Percentiles rank a stretch among this genome's conserved stretches.
These are phyloP conservation scores for Sphagnum contortum DNA, from an alignment of 225 moss, liverwort and hornwort species.

Conservation along the genomic window DNA sequence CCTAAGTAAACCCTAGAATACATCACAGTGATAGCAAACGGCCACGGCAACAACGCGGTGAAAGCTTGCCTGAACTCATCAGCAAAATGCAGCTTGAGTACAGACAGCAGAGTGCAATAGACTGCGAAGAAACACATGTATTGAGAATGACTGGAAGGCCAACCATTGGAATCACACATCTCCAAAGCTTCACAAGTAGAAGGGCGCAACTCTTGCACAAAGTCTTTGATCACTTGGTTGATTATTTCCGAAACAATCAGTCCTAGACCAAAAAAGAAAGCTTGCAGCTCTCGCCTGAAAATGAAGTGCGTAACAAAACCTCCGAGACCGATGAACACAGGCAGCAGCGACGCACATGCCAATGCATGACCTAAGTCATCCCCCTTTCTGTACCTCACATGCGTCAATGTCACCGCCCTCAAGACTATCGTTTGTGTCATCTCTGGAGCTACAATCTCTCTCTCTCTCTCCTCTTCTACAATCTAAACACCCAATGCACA, in stretches of 20 bases:
- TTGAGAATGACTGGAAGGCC: conserved; percentile 98
- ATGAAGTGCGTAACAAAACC: conserved; percentile 87
- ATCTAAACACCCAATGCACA: too few relatives aligned
- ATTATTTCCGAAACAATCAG: conserved; percentile 68
- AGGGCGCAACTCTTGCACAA: conserved; percentile 77
- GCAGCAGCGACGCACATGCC: conserved; percentile 82
- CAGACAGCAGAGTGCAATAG: conserved; percentile 61
- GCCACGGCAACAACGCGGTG: conserved; percentile 67
- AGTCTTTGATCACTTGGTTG: conserved; percentile 70
- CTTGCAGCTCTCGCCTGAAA: conserved; percentile 86
- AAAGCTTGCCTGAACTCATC: conserved; percentile 63
- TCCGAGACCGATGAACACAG: conserved; percentile 75
- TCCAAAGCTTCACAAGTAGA: conserved; percentile 81
- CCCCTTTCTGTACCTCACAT: conserved; percentile 69
- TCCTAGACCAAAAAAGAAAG: conserved; percentile 82
- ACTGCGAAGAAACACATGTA: conserved; percentile 87
- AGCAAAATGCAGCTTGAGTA: conserved; percentile 48
- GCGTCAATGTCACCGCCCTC: conserved; percentile 82
- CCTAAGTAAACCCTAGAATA: conserved; percentile 95
- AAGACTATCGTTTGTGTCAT: conserved; percentile 17
- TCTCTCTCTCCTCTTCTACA: too few relatives aligned
- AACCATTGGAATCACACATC: conserved; percentile 96
- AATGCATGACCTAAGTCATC: conserved; percentile 65
- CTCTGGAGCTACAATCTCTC: too few relatives aligned
- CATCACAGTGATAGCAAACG: conserved; percentile 72